Evolutionary conservation across 2,329 filamentous ascomycete species (phyloP).

Genomic region (Beauveria asiatica): DNA sequence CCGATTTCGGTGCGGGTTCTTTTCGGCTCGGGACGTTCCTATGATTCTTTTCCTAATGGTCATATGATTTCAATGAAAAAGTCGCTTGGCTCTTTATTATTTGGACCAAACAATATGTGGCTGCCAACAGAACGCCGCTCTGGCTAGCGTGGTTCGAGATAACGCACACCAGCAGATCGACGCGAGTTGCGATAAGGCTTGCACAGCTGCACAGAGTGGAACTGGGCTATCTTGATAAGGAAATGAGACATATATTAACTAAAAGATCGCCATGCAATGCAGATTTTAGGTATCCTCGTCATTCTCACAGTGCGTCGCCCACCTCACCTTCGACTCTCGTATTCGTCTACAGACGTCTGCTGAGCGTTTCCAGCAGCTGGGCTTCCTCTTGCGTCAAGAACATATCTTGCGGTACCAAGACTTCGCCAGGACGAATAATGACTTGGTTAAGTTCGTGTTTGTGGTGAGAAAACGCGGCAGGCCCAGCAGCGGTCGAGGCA

Average conservation of each 20-base stretch:
- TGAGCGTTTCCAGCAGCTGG: constrained; percentile 27
- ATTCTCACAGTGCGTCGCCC: not conserved
- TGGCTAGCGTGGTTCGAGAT: not conserved
- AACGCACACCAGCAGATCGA: not conserved
- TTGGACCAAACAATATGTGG: not conserved
- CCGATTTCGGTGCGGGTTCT: too few species aligned
- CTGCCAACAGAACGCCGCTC: not conserved
- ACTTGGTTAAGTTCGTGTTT: constrained; percentile 19
- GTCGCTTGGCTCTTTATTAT: too few species aligned
- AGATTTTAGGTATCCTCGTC: not conserved
- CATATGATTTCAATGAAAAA: too few species aligned
- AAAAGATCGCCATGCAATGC: not conserved
- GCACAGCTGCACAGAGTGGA: not conserved
- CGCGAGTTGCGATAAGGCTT: not conserved
- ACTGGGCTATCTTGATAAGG: not conserved
- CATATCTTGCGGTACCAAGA: constrained; percentile 27
- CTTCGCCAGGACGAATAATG: constrained; percentile 26
- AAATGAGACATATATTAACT: constrained; percentile 1
- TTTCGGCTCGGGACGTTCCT: too few species aligned
- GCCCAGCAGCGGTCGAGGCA: constrained; percentile 10
- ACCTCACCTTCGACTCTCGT: too few species aligned
- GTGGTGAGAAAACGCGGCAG: constrained; percentile 3
- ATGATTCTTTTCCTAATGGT: too few species aligned
- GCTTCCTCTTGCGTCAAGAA: constrained; percentile 30
- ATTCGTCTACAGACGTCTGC: constrained; percentile 21